phyloP scores from a whole-genome alignment of 257 asterid species.

The Solanum tarijense region DNA sequence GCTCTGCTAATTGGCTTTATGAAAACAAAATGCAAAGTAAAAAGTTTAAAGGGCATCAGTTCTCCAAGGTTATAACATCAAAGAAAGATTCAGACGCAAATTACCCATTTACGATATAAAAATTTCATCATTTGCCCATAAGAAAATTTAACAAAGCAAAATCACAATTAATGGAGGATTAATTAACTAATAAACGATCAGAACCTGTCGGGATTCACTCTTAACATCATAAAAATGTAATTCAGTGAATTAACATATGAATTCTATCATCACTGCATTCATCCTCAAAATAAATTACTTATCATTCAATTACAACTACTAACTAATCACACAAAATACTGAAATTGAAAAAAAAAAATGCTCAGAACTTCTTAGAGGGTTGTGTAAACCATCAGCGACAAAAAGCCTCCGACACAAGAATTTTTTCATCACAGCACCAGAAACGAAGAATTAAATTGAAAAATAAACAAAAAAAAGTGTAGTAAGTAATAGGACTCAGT shows the following conservation, averaged over 20 bases:
- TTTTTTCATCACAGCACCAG: neutral
- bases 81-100: constrained; percentile 30
- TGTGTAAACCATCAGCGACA: constrained; percentile 19
- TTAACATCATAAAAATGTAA: constrained; percentile 16
- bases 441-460: neutral
- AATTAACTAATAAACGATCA: constrained; percentile 11
- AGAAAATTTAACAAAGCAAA: neutral
- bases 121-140: constrained; percentile 26
- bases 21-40: neutral
- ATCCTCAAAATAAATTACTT: too few species aligned
- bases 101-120: constrained; percentile 25
- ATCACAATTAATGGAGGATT: neutral
- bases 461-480: neutral
- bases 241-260: constrained; percentile 40
- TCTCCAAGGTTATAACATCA: constrained; percentile 44
- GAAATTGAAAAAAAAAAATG: neutral
- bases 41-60: constrained; percentile 19
- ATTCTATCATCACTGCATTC: constrained; percentile 25
- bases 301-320: neutral
- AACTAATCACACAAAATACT: neutral
- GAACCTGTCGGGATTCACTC: constrained; percentile 44
- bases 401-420: neutral
- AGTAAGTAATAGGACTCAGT: constrained; percentile 13
- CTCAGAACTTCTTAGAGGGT: constrained; percentile 45
- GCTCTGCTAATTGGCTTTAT: constrained; percentile 55